These are phyloP conservation scores for Casuarina cunninghamiana DNA, from an alignment of 306 rosid species.

Conservation along the genomic window DNA sequence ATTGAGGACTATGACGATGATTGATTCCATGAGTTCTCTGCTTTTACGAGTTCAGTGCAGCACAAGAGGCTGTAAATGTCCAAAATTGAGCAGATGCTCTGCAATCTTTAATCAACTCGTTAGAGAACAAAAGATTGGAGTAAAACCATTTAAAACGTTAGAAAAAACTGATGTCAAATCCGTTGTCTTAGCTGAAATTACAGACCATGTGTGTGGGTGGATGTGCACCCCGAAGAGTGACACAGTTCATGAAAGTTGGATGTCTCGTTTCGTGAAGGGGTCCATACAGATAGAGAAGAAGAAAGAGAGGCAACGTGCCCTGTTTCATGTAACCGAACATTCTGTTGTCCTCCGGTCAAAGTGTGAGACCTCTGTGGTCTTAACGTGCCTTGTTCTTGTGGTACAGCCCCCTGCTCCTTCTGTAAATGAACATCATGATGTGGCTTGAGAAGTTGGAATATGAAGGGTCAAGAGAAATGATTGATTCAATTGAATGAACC, in stretches of 20 bases:
- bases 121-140: no score
- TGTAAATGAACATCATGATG: neutral
- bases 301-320: neutral
- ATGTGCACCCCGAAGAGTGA: no score
- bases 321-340: constrained; percentile 5
- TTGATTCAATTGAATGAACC: no score
- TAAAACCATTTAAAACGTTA: no score
- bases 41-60: neutral
- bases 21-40: neutral
- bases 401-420: neutral
- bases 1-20: neutral
- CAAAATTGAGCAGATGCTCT: neutral
- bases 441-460: neutral
- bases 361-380: neutral
- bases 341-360: neutral
- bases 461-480: neutral
- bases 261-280: neutral
- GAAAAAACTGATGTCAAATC: no score
- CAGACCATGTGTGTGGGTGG: no score
- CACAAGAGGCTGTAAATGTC: neutral
- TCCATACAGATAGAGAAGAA: neutral
- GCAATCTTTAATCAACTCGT: no score
- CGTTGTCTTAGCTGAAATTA: neutral
- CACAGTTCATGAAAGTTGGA: neutral
- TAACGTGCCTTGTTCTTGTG: neutral